Base-by-base conservation (phyloP, 768 basidiomycete genomes). In the Calocera viscosa region DNA sequence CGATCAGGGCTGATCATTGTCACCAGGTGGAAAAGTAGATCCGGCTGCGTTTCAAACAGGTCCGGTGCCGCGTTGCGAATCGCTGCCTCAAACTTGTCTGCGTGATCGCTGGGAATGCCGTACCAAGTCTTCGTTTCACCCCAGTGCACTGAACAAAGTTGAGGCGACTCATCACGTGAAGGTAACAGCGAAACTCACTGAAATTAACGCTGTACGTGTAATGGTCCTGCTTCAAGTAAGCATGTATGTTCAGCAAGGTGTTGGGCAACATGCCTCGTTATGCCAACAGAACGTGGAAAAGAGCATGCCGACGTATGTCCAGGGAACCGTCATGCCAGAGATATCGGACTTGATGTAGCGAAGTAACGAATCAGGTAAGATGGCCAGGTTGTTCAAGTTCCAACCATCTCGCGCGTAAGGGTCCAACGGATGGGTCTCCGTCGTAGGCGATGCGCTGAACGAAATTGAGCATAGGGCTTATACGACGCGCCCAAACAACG, bases 211-310 rank as follows among this genome's bases (percentile, higher is more conserved):
- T 94, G 75, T 94, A 96, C 12, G 95, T 97, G 76, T 96, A 95
- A 77, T 98, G 95, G 77, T 98, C 95, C 87, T 96, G 74, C 14
- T 65, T 24, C 14, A 60, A 3, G 32, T 66, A 14, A 66, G 49
- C n/a, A 7, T 3, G 28, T 34, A 26, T 8, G 47, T 35, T n/a
- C 5, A 39, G 1, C 24, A 5, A 34, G 32, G 16, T 53, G 17
- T 2, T 26, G 24, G 47, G 32, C 16, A 24, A 72, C 80, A 66
- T 72, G 90, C 90, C 84, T 93, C 94, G 73, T 99, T 99, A 78
- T 99, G 96, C 96, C 96, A 99, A 75, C 95, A 98, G 77, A 99
- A 99, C 1, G 96, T 95, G 16, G 94, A 95, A 75, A 99, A 99
- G 19, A 93, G 82, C 95, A 98, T 98, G 60, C 96, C 96, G 69